phyloP scores from a whole-genome alignment of 1,284 basidiomycete genomes.

The Lentinula novae-zelandiae region DNA sequence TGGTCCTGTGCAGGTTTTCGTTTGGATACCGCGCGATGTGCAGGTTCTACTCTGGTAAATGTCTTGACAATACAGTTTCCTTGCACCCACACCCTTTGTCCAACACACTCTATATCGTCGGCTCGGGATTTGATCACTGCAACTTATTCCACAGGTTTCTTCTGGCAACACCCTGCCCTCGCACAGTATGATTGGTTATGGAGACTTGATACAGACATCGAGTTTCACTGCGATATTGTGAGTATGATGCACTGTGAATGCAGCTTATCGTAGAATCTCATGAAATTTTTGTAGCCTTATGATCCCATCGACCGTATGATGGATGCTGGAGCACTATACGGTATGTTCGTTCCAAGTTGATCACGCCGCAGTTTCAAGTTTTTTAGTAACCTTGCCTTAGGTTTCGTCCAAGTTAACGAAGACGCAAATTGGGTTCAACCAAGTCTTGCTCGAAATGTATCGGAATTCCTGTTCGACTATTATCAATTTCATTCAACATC shows the following conservation, averaged over 20 bases:
- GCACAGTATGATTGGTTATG: conserved; percentile 26
- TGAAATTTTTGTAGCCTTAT: conserved; percentile 19
- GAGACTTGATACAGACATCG: conserved; percentile 27
- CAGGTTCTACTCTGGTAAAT: conserved; percentile 25
- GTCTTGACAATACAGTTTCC: neutral
- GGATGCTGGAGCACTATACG: conserved; percentile 21
- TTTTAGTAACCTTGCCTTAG: conserved; percentile 11
- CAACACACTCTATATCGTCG: neutral
- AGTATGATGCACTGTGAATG: conserved; percentile 3
- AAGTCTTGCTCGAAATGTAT: conserved; percentile 24
- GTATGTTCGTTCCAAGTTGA: conserved; percentile 13
- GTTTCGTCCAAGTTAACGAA: conserved; percentile 23
- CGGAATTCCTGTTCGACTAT: conserved; percentile 20
- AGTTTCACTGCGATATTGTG: conserved; percentile 28
- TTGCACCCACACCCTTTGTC: neutral
- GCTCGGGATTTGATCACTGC: neutral
- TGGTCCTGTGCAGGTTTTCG: conserved; percentile 18
- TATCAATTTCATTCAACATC: neutral
- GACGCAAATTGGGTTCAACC: conserved; percentile 26
- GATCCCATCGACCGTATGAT: conserved; percentile 25
- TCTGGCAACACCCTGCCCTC: conserved; percentile 25
- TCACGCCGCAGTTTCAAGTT: neutral
- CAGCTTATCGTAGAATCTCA: too few relatives aligned
- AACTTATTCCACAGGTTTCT: conserved; percentile 20
- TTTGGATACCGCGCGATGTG: conserved; percentile 27